phyloP scores from a whole-genome alignment of 75 land plant genomes.

The Ceratopteris richardii region DNA sequence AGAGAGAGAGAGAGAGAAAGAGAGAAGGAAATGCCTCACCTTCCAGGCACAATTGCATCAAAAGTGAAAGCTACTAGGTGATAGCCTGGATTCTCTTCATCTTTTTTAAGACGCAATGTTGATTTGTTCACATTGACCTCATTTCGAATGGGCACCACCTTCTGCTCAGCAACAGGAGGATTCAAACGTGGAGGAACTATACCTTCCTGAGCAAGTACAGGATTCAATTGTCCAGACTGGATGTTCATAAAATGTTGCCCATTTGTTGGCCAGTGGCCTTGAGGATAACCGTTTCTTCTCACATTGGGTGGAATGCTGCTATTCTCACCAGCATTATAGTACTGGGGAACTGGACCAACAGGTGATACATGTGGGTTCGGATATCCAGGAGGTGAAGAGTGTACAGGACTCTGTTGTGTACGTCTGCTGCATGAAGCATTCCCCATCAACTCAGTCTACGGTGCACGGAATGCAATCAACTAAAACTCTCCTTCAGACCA shows the following conservation, averaged over 20 bases:
- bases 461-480: too few species aligned
- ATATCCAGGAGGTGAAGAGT: slow-evolving; percentile 25
- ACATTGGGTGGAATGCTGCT: slow-evolving; percentile 13
- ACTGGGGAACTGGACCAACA: slow-evolving; percentile 17
- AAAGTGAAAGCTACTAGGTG: slow-evolving; percentile 50
- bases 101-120: slow-evolving; percentile 41
- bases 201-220: neutral
- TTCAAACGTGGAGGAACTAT: slow-evolving; percentile 26
- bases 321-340: slow-evolving; percentile 19
- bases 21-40: slow-evolving; percentile 27
- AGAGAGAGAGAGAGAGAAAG: too few species aligned
- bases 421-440: slow-evolving; percentile 24
- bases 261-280: slow-evolving; percentile 20
- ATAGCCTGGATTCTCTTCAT: slow-evolving; percentile 50
- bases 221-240: slow-evolving; percentile 6
- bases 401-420: slow-evolving; percentile 12
- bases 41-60: slow-evolving; percentile 59
- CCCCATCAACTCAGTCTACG: slow-evolving; percentile 15
- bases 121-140: slow-evolving; percentile 64
- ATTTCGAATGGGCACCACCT: slow-evolving; percentile 45
- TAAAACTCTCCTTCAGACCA: too few species aligned
- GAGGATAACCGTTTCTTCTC: slow-evolving; percentile 14
- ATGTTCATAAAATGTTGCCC: slow-evolving; percentile 34
- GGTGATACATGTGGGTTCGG: slow-evolving; percentile 9
- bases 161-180: slow-evolving; percentile 33